These are phyloP conservation scores for Phytophthora nicotianae DNA, from an alignment of 352 stramenopile genomes.

Conservation along the genomic window DNA sequence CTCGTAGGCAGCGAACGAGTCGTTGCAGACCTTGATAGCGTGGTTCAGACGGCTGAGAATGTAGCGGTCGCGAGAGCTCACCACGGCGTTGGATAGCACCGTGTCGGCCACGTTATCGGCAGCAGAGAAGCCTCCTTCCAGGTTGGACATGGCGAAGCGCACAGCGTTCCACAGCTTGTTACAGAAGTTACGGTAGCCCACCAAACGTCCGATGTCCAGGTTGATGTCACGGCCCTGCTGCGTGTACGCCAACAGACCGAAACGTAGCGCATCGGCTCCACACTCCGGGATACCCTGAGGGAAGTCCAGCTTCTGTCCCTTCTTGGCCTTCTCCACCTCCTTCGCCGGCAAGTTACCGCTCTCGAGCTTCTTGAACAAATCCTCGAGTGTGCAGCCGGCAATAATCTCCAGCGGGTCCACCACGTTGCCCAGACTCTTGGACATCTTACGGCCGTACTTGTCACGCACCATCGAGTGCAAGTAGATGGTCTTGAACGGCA, in stretches of 20 bases:
- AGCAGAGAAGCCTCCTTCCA: constrained; percentile 80
- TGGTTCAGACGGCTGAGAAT: constrained; percentile 86
- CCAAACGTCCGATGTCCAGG: constrained; percentile 98
- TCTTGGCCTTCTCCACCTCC: constrained; percentile 98
- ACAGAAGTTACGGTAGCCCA: constrained; percentile 99
- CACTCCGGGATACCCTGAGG: constrained; percentile 99
- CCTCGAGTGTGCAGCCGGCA: constrained; percentile 93
- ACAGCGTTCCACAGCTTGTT: constrained; percentile 99
- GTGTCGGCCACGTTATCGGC: constrained; percentile 60
- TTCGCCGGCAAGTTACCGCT: constrained; percentile 97
- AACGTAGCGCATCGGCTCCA: constrained; percentile 98
- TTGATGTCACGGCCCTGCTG: constrained; percentile 98
- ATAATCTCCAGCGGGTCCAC: constrained; percentile 99
- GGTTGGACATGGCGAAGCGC: constrained; percentile 97
- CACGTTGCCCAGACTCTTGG: constrained; percentile 99
- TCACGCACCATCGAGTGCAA: constrained; percentile 98
- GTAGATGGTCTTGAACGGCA: constrained; percentile 98
- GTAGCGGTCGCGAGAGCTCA: constrained; percentile 76
- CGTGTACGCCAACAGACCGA: constrained; percentile 97
- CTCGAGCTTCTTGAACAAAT: constrained; percentile 96
- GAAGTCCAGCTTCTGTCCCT: constrained; percentile 97
- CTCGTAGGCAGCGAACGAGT: constrained; percentile 92
- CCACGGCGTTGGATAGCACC: constrained; percentile 68
- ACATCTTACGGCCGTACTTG: constrained; percentile 99
- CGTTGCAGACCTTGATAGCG: constrained; percentile 76